These are phyloP conservation scores for Colletotrichum limetticola DNA, from an alignment of 2,329 filamentous ascomycete genomes.

Conservation along the genomic window DNA sequence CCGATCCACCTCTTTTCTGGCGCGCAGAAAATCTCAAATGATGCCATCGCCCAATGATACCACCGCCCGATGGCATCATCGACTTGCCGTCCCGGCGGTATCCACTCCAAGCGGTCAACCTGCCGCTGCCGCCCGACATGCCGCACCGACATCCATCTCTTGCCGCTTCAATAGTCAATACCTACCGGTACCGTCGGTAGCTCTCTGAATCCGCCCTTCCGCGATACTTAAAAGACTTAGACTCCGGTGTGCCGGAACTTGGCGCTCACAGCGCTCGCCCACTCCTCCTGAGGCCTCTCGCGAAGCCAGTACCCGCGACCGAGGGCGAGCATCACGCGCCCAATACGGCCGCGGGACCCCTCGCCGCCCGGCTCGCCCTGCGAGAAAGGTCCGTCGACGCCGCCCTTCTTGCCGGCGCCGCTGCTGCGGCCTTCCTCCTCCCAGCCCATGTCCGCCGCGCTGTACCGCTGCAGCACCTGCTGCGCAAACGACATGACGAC, in stretches of 20 bases:
- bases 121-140: constrained; percentile 29
- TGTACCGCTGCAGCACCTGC: constrained; percentile 69
- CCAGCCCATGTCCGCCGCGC: constrained; percentile 26
- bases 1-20: neutral
- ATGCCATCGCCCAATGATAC: constrained; percentile 14
- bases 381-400: constrained; percentile 71
- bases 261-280: constrained; percentile 71
- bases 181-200: neutral
- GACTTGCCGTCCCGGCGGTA: neutral
- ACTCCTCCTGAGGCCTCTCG: constrained; percentile 72
- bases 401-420: constrained; percentile 46
- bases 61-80: constrained; percentile 30
- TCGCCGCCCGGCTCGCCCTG: constrained; percentile 76
- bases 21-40: neutral
- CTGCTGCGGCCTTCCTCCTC: constrained; percentile 27
- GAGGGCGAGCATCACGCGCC: constrained; percentile 80
- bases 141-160: constrained; percentile 27
- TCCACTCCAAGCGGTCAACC: neutral
- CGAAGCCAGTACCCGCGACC: constrained; percentile 86
- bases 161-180: neutral
- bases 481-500: constrained; percentile 87
- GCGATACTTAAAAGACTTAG: neutral
- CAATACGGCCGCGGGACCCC: constrained; percentile 82
- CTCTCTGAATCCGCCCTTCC: neutral
- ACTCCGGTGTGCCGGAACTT: constrained; percentile 31